phyloP scores from a whole-genome alignment of 768 basidiomycete species.

The Mycena metata region DNA sequence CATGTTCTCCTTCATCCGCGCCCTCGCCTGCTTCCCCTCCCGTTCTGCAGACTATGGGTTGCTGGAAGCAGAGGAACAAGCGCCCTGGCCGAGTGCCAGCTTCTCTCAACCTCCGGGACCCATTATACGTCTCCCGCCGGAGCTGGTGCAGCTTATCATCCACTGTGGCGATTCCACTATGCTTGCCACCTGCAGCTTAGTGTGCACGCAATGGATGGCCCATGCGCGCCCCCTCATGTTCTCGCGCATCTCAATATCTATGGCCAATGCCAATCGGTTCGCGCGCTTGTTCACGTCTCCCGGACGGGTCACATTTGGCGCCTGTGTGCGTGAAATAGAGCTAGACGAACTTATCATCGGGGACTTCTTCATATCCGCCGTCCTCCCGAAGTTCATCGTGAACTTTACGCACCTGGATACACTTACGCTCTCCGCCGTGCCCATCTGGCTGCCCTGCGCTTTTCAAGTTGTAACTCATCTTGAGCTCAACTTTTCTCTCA shows the following conservation, averaged over 20 bases:
- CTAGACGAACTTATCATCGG: slow-evolving; percentile 18
- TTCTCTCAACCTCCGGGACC: background rate
- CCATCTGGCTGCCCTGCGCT: slow-evolving; percentile 9
- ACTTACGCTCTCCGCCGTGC: slow-evolving; percentile 17
- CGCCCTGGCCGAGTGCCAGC: slow-evolving; percentile 12
- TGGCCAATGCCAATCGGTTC: slow-evolving; percentile 31
- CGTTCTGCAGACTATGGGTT: slow-evolving; percentile 8
- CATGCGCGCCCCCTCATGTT: slow-evolving; percentile 23
- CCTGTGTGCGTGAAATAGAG: slow-evolving; percentile 28
- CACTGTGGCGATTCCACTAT: slow-evolving; percentile 16
- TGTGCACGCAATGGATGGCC: slow-evolving; percentile 17
- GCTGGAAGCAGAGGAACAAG: background rate
- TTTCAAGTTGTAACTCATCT: slow-evolving; percentile 21
- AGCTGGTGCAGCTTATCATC: slow-evolving; percentile 27
- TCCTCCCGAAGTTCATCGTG: slow-evolving; percentile 24
- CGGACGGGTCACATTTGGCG: slow-evolving; percentile 8
- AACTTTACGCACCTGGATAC: slow-evolving; percentile 20
- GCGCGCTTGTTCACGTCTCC: slow-evolving; percentile 15
- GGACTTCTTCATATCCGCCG: slow-evolving; percentile 28
- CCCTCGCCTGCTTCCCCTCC: slow-evolving; percentile 11
- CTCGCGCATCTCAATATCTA: slow-evolving; percentile 18
- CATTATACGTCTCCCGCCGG: slow-evolving; percentile 18
- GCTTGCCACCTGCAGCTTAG: slow-evolving; percentile 30
- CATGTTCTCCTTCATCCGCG: slow-evolving; percentile 29
- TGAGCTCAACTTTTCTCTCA: slow-evolving; percentile 6